Conservation (phyloP, 2,329 filamentous ascomycete species). For the Penicillium fuscoglaucum region DNA sequence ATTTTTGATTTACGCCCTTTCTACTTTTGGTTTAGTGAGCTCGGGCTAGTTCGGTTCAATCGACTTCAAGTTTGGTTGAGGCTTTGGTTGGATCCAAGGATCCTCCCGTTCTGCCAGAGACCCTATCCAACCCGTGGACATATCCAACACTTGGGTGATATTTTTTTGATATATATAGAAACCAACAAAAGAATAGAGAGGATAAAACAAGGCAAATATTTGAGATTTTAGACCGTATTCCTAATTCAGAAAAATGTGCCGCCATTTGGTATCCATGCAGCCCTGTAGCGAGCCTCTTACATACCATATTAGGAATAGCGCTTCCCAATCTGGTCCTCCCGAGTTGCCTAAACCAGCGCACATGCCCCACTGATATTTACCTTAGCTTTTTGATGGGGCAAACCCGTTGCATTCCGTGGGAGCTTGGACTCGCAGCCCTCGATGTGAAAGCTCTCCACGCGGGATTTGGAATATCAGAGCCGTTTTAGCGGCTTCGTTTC, state of each 20-base stretch:
- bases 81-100: not conserved
- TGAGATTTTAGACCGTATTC: not conserved
- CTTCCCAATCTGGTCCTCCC: slow-evolving; percentile 12
- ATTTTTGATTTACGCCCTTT: not conserved
- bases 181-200: too few relatives aligned
- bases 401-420: slow-evolving; percentile 23
- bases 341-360: slow-evolving; percentile 14
- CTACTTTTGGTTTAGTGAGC: not conserved
- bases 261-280: slow-evolving; percentile 9
- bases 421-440: slow-evolving; percentile 16
- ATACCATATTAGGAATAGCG: slow-evolving; percentile 8
- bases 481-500: not conserved
- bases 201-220: too few relatives aligned
- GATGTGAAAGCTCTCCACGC: slow-evolving; percentile 6
- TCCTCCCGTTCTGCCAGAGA: not conserved
- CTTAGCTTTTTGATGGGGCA: slow-evolving; percentile 16
- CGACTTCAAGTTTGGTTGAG: not conserved
- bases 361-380: not conserved
- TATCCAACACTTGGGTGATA: too few relatives aligned
- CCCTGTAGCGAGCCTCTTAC: not conserved
- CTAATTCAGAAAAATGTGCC: not conserved
- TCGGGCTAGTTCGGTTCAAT: not conserved
- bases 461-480: slow-evolving; percentile 14
- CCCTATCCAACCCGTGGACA: not conserved
- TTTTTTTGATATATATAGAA: too few relatives aligned